phyloP scores from a whole-genome alignment of 768 basidiomycete species.

The Floccularia luteovirens region DNA sequence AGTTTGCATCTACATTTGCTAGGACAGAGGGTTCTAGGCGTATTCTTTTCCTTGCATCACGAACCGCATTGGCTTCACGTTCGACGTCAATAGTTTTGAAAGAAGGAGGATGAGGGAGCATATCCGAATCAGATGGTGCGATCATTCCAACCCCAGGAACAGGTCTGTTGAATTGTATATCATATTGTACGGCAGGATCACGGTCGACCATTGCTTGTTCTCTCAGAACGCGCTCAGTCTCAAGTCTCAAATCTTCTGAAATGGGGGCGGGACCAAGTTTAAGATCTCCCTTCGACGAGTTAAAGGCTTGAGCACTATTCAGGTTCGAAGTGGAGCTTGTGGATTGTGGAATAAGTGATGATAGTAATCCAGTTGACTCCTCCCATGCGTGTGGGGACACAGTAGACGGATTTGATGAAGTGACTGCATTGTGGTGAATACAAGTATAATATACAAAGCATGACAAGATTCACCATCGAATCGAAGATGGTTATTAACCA shows the following conservation, averaged over 20 bases:
- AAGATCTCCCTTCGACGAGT: conserved; percentile 65
- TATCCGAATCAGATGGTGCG: conserved; percentile 61
- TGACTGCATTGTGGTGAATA: conserved; percentile 39
- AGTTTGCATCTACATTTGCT: conserved; percentile 46
- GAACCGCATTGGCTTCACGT: conserved; percentile 82
- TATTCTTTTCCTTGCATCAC: conserved; percentile 90
- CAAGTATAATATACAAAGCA: conserved; percentile 6
- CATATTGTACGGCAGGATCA: conserved; percentile 60
- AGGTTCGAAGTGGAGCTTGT: conserved; percentile 39
- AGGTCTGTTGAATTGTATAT: conserved; percentile 47
- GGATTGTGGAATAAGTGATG: conserved; percentile 65
- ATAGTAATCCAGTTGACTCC: conserved; percentile 78
- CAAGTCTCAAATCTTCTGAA: conserved; percentile 70
- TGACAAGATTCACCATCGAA: conserved; percentile 63
- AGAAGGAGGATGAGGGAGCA: conserved; percentile 72
- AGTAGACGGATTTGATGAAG: conserved; percentile 58
- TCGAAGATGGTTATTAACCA: conserved; percentile 88
- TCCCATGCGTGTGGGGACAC: conserved; percentile 69
- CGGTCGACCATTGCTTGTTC: conserved; percentile 77
- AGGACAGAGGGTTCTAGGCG: conserved; percentile 73
- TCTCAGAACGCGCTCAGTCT: conserved; percentile 71
- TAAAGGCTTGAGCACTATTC: conserved; percentile 67
- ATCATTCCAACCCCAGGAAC: conserved; percentile 44
- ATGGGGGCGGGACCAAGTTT: conserved; percentile 83
- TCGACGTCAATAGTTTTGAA: conserved; percentile 87